These are phyloP conservation scores for Bocquillonia castaneifolia DNA, from an alignment of 441 rosid genomes.

Conservation along the genomic window DNA sequence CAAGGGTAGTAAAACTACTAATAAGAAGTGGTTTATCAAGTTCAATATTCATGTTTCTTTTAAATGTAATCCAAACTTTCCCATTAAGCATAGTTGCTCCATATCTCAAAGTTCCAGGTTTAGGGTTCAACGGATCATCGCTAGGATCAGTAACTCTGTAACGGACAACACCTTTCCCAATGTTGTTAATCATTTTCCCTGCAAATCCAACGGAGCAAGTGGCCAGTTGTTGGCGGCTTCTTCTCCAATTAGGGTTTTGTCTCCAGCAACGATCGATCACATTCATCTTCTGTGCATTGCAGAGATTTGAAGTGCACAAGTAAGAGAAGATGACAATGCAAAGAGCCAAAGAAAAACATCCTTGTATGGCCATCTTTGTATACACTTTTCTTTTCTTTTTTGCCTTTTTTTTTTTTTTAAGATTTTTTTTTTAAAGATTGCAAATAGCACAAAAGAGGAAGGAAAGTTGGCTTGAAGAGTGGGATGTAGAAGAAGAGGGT, in stretches of 20 bases:
- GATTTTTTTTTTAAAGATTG: neutral
- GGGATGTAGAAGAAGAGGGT: neutral
- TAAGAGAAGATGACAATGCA: conserved; percentile 18
- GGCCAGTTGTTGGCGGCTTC: conserved; percentile 45
- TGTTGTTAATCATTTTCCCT: conserved; percentile 56
- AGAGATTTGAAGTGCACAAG: conserved; percentile 15
- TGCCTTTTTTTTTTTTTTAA: too few relatives aligned
- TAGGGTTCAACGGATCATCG: conserved; percentile 58
- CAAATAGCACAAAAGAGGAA: neutral
- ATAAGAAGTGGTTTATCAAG: conserved; percentile 52
- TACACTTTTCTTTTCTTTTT: neutral
- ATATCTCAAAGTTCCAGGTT: conserved; percentile 57
- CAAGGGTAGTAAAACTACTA: conserved; percentile 64
- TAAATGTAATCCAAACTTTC: conserved; percentile 67
- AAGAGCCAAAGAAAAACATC: conserved; percentile 24
- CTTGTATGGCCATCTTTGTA: conserved; percentile 16
- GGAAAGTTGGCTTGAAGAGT: neutral
- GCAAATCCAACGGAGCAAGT: conserved; percentile 59
- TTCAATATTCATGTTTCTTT: conserved; percentile 48
- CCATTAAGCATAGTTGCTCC: conserved; percentile 53
- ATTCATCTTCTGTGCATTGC: conserved; percentile 39
- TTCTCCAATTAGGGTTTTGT: conserved; percentile 45
- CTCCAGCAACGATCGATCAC: conserved; percentile 72
- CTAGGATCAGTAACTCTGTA: conserved; percentile 62
- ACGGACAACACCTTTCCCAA: conserved; percentile 37